These are phyloP conservation scores for Leccinum sublutescens DNA, from an alignment of 768 basidiomycete species.

Conservation along the genomic window DNA sequence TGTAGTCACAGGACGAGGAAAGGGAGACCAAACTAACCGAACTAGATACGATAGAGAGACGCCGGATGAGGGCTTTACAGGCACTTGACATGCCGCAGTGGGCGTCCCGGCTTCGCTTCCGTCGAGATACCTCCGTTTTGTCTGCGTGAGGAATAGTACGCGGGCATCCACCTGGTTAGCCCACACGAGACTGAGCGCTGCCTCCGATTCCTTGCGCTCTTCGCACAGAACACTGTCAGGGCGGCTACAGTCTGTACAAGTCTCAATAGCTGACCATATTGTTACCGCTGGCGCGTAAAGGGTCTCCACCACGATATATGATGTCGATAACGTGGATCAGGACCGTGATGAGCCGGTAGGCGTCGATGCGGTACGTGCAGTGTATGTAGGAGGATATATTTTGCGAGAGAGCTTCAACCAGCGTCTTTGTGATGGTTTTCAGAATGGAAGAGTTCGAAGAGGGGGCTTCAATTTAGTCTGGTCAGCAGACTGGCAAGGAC, in stretches of 20 bases:
- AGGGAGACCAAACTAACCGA: slow-evolving; percentile 40
- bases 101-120: slow-evolving; percentile 25
- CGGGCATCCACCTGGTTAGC: slow-evolving; percentile 78
- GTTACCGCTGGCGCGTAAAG: slow-evolving; percentile 3
- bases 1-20: slow-evolving; percentile 69
- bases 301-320: slow-evolving; percentile 41
- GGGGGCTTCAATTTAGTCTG: slow-evolving; percentile 28
- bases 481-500: too few species aligned
- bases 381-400: slow-evolving; percentile 76
- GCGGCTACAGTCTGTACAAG: slow-evolving; percentile 75
- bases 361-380: slow-evolving; percentile 56
- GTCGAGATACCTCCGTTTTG: slow-evolving; percentile 50
- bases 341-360: slow-evolving; percentile 49
- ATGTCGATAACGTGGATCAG: slow-evolving; percentile 88
- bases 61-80: slow-evolving; percentile 49
- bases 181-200: slow-evolving; percentile 86
- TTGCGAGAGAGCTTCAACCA: slow-evolving; percentile 71
- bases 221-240: slow-evolving; percentile 58
- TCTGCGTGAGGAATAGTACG: too few species aligned
- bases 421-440: slow-evolving; percentile 57
- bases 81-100: neutral
- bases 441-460: slow-evolving; percentile 81
- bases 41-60: slow-evolving; percentile 77
- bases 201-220: slow-evolving; percentile 58
- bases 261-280: slow-evolving; percentile 56